phyloP scores from a whole-genome alignment of 1,284 basidiomycete species.

The Hypsizygus ulmarius region DNA sequence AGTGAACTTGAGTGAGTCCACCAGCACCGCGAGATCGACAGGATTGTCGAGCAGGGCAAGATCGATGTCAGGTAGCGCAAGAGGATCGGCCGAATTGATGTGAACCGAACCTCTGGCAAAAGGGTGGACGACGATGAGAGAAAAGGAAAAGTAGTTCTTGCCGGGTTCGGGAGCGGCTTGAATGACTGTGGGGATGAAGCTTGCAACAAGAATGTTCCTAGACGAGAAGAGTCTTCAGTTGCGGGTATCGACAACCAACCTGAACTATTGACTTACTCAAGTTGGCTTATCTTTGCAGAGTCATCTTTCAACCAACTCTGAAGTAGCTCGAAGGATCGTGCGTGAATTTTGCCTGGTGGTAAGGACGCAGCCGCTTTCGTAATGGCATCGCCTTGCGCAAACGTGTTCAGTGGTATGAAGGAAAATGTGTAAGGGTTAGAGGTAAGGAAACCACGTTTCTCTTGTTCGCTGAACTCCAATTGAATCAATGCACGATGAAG shows the following conservation, averaged over 20 bases:
- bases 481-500: neutral
- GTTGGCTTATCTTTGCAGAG: neutral
- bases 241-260: no score
- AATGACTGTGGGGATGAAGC: no score
- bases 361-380: neutral
- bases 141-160: constrained; percentile 2
- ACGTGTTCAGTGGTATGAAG: constrained; percentile 2
- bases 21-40: constrained; percentile 45
- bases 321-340: constrained; percentile 2
- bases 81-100: constrained; percentile 7
- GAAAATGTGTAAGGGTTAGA: constrained; percentile 1
- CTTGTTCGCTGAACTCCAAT: neutral
- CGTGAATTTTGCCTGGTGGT: neutral
- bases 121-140: constrained; percentile 5
- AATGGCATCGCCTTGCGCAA: neutral
- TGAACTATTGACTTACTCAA: constrained; percentile 1
- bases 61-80: constrained; percentile 2
- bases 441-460: constrained; percentile 3
- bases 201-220: no score
- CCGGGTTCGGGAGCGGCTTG: constrained; percentile 6
- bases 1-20: constrained; percentile 47
- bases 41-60: constrained; percentile 3
- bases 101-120: constrained; percentile 10
- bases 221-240: no score
- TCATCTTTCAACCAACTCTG: constrained; percentile 6